Percentiles rank a stretch among this genome's conserved stretches.
Evolutionary conservation across 352 stramenopile species (phyloP).

Genomic region (Pythium sp.): DNA sequence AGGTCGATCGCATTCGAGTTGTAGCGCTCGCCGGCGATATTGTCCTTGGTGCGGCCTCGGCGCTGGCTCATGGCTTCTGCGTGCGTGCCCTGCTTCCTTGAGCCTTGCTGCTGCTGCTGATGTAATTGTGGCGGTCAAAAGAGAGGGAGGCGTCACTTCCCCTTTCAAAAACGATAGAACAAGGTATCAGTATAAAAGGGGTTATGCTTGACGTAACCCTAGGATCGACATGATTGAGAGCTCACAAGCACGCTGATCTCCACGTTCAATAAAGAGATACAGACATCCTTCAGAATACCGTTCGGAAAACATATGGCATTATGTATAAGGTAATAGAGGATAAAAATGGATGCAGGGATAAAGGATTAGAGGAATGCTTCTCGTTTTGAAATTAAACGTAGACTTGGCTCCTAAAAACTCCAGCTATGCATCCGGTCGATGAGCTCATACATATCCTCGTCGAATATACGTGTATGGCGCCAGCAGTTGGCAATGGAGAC

Average conservation of each 20-base stretch:
- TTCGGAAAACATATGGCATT: not conserved
- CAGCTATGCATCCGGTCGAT: not conserved
- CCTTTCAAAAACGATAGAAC: no score
- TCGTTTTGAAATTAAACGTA: not conserved
- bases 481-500: not conserved
- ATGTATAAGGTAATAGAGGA: not conserved
- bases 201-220: no score
- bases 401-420: not conserved
- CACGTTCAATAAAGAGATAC: not conserved
- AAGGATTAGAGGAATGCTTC: not conserved
- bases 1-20: slow-evolving; percentile 74
- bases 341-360: not conserved
- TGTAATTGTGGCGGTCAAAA: no score
- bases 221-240: no score
- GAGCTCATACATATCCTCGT: not conserved
- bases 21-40: slow-evolving; percentile 79
- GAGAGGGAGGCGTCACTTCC: no score
- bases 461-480: not conserved
- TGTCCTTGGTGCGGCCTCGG: slow-evolving; percentile 70
- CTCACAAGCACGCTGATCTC: no score
- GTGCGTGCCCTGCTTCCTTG: not conserved
- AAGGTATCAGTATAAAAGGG: no score
- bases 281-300: not conserved
- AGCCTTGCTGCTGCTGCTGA: no score
- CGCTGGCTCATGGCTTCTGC: slow-evolving; percentile 24